Percentiles rank a stretch among this genome's conserved stretches.
Conservation (phyloP, 352 stramenopile species). For the Pythium rishiriense region DNA sequence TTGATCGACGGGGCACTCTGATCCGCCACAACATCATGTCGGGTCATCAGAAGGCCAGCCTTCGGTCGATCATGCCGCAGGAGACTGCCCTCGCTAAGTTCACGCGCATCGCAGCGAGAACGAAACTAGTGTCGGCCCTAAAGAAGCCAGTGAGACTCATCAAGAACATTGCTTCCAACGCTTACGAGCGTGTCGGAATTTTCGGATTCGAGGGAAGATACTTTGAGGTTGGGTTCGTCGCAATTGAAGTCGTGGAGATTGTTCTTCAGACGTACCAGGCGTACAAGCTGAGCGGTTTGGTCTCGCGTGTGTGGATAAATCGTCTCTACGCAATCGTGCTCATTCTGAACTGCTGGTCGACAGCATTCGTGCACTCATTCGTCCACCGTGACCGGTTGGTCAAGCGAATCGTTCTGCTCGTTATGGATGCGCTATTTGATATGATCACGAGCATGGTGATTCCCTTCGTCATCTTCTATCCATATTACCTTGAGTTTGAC, state of each 20-base stretch:
- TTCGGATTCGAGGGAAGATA: conserved; percentile 16
- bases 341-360: conserved; percentile 22
- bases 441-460: conserved; percentile 16
- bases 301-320: conserved; percentile 18
- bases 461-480: conserved; percentile 17
- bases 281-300: conserved; percentile 16
- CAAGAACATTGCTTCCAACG: neutral
- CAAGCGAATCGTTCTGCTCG: conserved; percentile 11
- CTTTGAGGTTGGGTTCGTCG: conserved; percentile 10
- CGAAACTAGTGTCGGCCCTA: neutral
- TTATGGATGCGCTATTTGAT: conserved; percentile 20
- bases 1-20: neutral
- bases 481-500: conserved; percentile 22
- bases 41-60: neutral
- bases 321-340: conserved; percentile 6
- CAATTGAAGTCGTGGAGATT: conserved; percentile 10
- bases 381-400: neutral
- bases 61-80: neutral
- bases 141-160: neutral
- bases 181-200: neutral
- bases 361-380: conserved; percentile 8
- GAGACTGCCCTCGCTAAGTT: neutral
- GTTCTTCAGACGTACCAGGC: conserved; percentile 19
- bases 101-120: neutral
- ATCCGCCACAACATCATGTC: neutral